Base-by-base conservation (phyloP, 73 alveolate species). In the Breviolum minutum region DNA sequence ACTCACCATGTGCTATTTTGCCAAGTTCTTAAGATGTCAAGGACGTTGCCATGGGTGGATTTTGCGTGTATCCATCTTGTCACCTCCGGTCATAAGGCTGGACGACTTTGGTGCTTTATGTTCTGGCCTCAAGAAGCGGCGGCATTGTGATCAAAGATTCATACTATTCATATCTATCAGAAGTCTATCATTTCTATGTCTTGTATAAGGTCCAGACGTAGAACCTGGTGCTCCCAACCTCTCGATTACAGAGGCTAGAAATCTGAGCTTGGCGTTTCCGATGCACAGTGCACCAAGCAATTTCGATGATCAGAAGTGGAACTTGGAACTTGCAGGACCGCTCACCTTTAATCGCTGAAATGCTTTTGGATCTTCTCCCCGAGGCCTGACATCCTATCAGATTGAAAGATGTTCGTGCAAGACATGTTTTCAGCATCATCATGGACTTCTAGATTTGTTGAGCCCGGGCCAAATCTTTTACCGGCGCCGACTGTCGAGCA, bases 161-260 rank as follows among this genome's bases (percentile, higher is more conserved):
- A 40, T 40, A 40, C 54, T 40, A 40, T 40, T 26, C 48, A 26
- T 14, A 27, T 54, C 30, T 17, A 40, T 40, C n/a, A 27, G 17
- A 26, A 7, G 13, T 54, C 30, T 17, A 40, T 40, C n/a, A 27
- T n/a, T 79, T 60, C 22, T 79, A 30, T 30, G 8, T 60, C 11
- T n/a, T 14, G 61, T 16, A 6, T 14, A 27, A 90, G 97, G 97
- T 71, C 98, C 98, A 27, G 98, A 93, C 22, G 98, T 93, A 20
- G 98, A 93, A 83, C 98, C 90, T 11, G 98, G 98, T n/a, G 98
- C 98, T n/a, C 98, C 98, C 20, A 93, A 93, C 68, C 92, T 93
- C 40, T 93, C 98, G 19, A n/a, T 93, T 69, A 73, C 98, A 16
- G 98, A 93, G 92, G 97, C 20, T 24, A 29, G 71, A 69, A 12